Evolutionary conservation across 768 basidiomycete genomes (phyloP).

Genomic region (Termitomyces sp.): DNA sequence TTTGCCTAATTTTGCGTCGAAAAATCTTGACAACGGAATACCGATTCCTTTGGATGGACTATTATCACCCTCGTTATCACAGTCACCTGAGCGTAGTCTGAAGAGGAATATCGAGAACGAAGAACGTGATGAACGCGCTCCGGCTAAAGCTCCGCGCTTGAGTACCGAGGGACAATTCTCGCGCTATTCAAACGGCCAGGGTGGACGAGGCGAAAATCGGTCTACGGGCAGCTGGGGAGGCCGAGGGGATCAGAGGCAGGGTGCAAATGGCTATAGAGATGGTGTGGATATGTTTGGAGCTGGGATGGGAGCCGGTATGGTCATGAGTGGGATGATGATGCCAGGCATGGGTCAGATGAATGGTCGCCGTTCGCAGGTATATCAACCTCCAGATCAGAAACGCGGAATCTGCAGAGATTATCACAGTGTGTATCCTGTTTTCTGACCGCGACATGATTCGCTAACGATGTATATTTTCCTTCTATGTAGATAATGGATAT

Average conservation of each 20-base stretch:
- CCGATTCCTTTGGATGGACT: slow-evolving; percentile 74
- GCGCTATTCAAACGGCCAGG: slow-evolving; percentile 44
- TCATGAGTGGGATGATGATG: slow-evolving; percentile 26
- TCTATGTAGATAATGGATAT: slow-evolving; percentile 71
- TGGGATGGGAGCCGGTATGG: slow-evolving; percentile 17
- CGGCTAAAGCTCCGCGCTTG: slow-evolving; percentile 70
- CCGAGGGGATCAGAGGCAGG: slow-evolving; percentile 24
- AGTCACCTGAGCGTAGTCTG: slow-evolving; percentile 47
- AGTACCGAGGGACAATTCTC: slow-evolving; percentile 61
- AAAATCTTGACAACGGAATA: slow-evolving; percentile 57
- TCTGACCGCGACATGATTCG: not conserved
- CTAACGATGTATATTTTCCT: slow-evolving; percentile 1
- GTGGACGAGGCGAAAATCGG: slow-evolving; percentile 21
- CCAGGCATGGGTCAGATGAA: slow-evolving; percentile 29
- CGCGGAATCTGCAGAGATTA: slow-evolving; percentile 88
- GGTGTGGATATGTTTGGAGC: slow-evolving; percentile 24
- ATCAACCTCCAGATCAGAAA: slow-evolving; percentile 68
- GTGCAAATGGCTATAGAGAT: slow-evolving; percentile 28
- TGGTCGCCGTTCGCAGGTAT: slow-evolving; percentile 48
- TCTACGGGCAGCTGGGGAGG: slow-evolving; percentile 39
- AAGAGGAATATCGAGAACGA: slow-evolving; percentile 65
- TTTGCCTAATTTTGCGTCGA: slow-evolving; percentile 34
- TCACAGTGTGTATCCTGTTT: slow-evolving; percentile 58
- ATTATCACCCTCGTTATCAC: slow-evolving; percentile 34
- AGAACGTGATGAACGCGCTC: slow-evolving; percentile 51